Evolutionary conservation across 257 asterid genomes (phyloP).

Genomic region (Solanum corneliomulleri): DNA sequence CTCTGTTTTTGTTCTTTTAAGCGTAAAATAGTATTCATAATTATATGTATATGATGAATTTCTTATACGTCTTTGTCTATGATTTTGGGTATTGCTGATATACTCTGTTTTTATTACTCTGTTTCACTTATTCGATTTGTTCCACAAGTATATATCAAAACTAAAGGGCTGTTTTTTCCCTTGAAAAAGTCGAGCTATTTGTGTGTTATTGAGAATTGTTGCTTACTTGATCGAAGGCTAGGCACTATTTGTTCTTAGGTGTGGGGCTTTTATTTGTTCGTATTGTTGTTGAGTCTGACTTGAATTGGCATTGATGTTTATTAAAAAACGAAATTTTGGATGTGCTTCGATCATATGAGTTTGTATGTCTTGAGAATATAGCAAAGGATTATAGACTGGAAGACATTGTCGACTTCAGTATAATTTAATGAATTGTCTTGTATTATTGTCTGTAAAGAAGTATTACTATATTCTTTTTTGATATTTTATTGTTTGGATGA

Average conservation of each 20-base stretch:
- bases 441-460: neutral
- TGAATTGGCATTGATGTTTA: neutral
- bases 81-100: neutral
- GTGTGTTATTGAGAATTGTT: neutral
- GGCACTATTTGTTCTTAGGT: neutral
- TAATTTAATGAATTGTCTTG: neutral
- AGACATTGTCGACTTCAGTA: neutral
- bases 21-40: neutral
- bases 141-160: neutral
- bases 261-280: neutral
- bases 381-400: neutral
- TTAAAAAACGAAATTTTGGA: neutral
- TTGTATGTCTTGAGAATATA: neutral
- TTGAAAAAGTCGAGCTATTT: neutral
- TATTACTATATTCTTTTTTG: neutral
- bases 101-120: neutral
- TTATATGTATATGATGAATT: neutral
- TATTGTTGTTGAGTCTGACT: neutral
- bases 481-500: neutral
- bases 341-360: neutral
- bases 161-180: neutral
- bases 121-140: neutral
- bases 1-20: neutral
- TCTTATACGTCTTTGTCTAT: neutral
- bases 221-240: neutral